These are phyloP conservation scores for Pythium diclinum DNA, from an alignment of 352 stramenopile genomes.

Conservation along the genomic window DNA sequence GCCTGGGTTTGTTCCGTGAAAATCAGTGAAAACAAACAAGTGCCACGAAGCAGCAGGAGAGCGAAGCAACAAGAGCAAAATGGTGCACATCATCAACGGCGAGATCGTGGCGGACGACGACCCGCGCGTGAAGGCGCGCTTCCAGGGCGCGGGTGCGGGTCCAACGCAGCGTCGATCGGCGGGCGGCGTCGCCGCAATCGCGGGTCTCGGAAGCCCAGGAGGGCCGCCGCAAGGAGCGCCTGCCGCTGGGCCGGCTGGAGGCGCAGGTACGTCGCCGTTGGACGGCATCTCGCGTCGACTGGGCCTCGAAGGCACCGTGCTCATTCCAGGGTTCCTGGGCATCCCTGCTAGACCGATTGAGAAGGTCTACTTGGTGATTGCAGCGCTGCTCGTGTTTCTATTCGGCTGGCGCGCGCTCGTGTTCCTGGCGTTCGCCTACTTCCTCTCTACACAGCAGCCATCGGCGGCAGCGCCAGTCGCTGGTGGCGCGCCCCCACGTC, in stretches of 20 bases:
- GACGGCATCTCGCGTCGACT: conserved; percentile 46
- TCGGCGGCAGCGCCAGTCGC: conserved; percentile 31
- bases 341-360: conserved; percentile 48
- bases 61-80: conserved; percentile 19
- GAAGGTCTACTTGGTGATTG: conserved; percentile 69
- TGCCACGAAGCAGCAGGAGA: conserved; percentile 11
- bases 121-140: conserved; percentile 51
- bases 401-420: conserved; percentile 76
- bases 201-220: conserved; percentile 4
- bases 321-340: conserved; percentile 56
- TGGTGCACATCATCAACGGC: conserved; percentile 89
- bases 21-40: not conserved
- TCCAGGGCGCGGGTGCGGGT: conserved; percentile 13
- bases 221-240: conserved; percentile 12
- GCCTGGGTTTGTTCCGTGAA: not conserved
- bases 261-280: conserved; percentile 33
- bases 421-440: conserved; percentile 65
- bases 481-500: conserved; percentile 9
- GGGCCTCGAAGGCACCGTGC: conserved; percentile 61
- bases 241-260: conserved; percentile 7
- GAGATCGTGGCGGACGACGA: conserved; percentile 86
- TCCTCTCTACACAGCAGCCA: conserved; percentile 53
- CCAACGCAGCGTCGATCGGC: conserved; percentile 15
- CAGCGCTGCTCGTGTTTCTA: conserved; percentile 47
- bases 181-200: conserved; percentile 1